A percentile compares a stretch with the other conserved stretches of the same genome.
phyloP scores from a whole-genome alignment of 306 rosid genomes.

The Rosa rugosa region DNA sequence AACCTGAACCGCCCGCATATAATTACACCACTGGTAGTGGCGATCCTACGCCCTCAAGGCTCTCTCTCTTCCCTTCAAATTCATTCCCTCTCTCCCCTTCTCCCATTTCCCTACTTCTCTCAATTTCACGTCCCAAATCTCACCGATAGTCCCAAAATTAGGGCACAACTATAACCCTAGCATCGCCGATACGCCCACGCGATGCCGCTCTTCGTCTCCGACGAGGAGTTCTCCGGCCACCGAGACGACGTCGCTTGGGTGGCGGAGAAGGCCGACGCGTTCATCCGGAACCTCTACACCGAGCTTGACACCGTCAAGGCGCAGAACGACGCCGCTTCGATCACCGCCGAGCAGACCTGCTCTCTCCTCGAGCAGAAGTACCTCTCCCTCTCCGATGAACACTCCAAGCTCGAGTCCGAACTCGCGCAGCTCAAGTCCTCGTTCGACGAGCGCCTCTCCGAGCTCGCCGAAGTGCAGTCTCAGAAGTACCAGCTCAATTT shows the following conservation, averaged over 20 bases:
- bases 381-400: slow-evolving; percentile 63
- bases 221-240: slow-evolving; percentile 75
- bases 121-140: background rate
- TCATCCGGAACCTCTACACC: slow-evolving; percentile 61
- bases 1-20: background rate
- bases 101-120: background rate
- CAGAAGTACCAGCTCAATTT: slow-evolving; percentile 58
- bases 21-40: background rate
- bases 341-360: slow-evolving; percentile 95
- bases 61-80: background rate
- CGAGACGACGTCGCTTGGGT: slow-evolving; percentile 49
- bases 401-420: slow-evolving; percentile 69
- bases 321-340: slow-evolving; percentile 70
- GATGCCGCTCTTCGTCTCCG: slow-evolving; percentile 65
- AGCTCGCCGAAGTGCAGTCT: slow-evolving; percentile 56
- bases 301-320: slow-evolving; percentile 86
- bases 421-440: slow-evolving; percentile 63
- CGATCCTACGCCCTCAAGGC: background rate
- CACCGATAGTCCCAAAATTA: background rate
- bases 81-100: slow-evolving; percentile 9
- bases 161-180: background rate
- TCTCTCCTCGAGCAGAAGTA: slow-evolving; percentile 93
- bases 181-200: background rate
- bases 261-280: slow-evolving; percentile 80
- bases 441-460: slow-evolving; percentile 52